Percentiles rank a stretch among this genome's conserved stretches.
These are phyloP conservation scores for Colletotrichum sp. DNA, from an alignment of 2,329 filamentous ascomycete species.

Conservation along the genomic window DNA sequence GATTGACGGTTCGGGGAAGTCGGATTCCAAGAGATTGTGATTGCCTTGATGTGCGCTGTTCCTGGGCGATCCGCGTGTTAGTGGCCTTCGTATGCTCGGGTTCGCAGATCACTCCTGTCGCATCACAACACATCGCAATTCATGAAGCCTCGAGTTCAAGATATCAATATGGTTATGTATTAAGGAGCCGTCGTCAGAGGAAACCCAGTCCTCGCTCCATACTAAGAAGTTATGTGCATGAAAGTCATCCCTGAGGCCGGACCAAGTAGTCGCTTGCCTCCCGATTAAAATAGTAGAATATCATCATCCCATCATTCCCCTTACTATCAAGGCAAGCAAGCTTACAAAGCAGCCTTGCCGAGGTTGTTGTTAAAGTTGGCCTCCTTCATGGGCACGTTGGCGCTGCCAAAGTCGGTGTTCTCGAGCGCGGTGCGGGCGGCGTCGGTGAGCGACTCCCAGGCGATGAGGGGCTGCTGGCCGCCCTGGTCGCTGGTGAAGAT, in stretches of 20 bases:
- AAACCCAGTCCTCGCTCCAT: neutral
- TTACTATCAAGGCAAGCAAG: neutral
- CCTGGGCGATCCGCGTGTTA: neutral
- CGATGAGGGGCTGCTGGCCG: constrained; percentile 42
- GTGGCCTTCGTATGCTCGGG: neutral
- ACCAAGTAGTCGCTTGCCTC: neutral
- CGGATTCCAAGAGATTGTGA: neutral
- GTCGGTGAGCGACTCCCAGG: constrained; percentile 40
- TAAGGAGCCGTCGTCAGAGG: constrained; percentile 2
- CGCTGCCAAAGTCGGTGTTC: constrained; percentile 42
- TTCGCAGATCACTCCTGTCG: neutral
- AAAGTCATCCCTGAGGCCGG: neutral
- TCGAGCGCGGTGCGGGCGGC: constrained; percentile 37
- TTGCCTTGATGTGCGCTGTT: neutral
- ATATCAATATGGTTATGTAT: neutral
- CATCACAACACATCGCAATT: neutral
- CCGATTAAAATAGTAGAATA: constrained; percentile 6
- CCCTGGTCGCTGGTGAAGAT: constrained; percentile 37
- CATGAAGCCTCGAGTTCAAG: neutral
- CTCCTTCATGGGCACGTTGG: constrained; percentile 41
- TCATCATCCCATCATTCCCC: neutral
- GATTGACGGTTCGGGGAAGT: neutral
- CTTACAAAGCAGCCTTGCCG: constrained; percentile 14
- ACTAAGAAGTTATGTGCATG: constrained; percentile 1
- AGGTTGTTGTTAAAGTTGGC: constrained; percentile 21